These are phyloP conservation scores for Aspergillus affinis DNA, from an alignment of 495 filamentous ascomycete genomes.

Conservation along the genomic window DNA sequence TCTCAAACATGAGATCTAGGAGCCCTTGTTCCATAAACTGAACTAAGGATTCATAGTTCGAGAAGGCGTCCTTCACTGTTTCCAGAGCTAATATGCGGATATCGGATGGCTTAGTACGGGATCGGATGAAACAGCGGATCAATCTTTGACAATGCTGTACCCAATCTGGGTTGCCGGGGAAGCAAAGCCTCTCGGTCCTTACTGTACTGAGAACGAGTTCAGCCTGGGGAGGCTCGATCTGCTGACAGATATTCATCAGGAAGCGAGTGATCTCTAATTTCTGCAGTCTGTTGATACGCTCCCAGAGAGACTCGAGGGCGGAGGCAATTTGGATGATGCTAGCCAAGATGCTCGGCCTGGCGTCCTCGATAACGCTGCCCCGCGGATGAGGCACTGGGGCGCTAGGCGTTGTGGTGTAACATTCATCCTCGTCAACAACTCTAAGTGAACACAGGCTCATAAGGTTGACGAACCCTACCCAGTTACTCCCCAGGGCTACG, in stretches of 20 bases:
- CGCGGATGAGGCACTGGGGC: constrained; percentile 24
- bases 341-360: constrained; percentile 39
- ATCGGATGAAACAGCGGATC: constrained; percentile 64
- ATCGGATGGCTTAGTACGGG: constrained; percentile 59
- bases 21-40: constrained; percentile 39
- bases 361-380: constrained; percentile 32
- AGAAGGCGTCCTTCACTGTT: constrained; percentile 63
- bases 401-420: constrained; percentile 19
- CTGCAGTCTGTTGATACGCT: constrained; percentile 40
- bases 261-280: constrained; percentile 38
- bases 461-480: constrained; percentile 34
- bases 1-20: constrained; percentile 40
- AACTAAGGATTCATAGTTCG: constrained; percentile 44
- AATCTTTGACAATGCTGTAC: constrained; percentile 60
- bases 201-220: constrained; percentile 42
- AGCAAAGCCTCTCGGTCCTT: constrained; percentile 55
- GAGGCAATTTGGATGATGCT: constrained; percentile 41
- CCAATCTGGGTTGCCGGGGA: constrained; percentile 69
- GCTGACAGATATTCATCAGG: constrained; percentile 37
- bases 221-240: constrained; percentile 44
- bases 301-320: constrained; percentile 42
- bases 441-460: constrained; percentile 70
- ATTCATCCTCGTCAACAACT: constrained; percentile 38
- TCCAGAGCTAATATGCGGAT: constrained; percentile 69
- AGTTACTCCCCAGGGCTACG: constrained; percentile 35